A percentile compares a stretch with the other conserved stretches of the same genome.
Conservation (phyloP, 2,329 filamentous ascomycete species). For the Aureobasidium sp. region DNA sequence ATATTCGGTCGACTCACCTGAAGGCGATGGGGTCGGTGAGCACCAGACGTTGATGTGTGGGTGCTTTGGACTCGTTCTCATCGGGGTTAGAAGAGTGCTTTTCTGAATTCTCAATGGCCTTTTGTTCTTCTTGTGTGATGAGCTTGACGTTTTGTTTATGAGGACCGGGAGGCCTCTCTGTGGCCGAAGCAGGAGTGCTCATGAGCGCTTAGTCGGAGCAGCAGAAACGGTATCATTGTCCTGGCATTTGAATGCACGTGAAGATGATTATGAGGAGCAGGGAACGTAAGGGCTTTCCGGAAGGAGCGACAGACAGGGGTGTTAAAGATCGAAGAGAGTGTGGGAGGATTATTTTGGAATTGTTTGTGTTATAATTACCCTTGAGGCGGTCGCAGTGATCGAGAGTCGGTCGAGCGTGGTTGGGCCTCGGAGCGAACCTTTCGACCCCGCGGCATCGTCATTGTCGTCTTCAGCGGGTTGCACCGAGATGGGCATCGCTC, state of each 20-base stretch:
- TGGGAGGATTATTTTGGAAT: background rate
- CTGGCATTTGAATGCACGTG: conserved; percentile 7
- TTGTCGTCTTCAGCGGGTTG: background rate
- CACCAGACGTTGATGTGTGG: conserved; percentile 50
- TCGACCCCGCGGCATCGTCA: conserved; percentile 8
- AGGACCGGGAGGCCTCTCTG: conserved; percentile 15
- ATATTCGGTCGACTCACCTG: conserved; percentile 28
- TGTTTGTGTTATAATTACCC: background rate
- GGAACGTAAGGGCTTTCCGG: background rate
- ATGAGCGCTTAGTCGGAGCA: conserved; percentile 8
- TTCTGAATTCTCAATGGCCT: background rate
- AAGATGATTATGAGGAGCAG: background rate
- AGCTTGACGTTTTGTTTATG: conserved; percentile 5
- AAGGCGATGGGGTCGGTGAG: conserved; percentile 62
- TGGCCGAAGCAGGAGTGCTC: conserved; percentile 8
- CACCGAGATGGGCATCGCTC: conserved; percentile 1
- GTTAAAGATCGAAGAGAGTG: background rate
- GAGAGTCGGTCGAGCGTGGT: background rate
- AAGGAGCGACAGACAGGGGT: background rate
- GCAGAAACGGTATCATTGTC: background rate
- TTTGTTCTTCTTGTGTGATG: background rate
- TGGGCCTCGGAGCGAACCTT: conserved; percentile 8
- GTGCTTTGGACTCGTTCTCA: background rate
- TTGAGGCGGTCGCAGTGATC: background rate
- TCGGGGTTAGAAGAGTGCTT: conserved; percentile 10